These are phyloP conservation scores for Alternaria sp. DNA, from an alignment of 2,329 filamentous ascomycete genomes.

Conservation along the genomic window DNA sequence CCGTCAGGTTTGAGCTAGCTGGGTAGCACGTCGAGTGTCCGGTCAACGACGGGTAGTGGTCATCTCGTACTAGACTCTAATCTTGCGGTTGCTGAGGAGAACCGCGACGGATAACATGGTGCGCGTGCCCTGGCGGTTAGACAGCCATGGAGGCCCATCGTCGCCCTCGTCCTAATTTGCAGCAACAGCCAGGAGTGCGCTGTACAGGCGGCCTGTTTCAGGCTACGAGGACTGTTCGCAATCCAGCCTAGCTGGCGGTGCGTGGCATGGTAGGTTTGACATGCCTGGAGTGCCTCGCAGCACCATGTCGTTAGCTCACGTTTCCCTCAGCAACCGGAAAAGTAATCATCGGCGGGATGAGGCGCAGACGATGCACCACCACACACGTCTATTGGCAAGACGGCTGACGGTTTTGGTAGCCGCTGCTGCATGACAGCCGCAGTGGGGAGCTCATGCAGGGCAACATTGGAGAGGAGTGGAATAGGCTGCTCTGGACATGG, in stretches of 20 bases:
- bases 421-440: conserved; percentile 9
- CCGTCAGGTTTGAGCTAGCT: background rate
- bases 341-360: conserved; percentile 3
- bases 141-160: background rate
- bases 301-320: conserved; percentile 1
- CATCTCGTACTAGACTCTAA: background rate
- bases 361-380: conserved; percentile 2
- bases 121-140: background rate
- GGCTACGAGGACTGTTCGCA: background rate
- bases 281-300: background rate
- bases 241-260: background rate
- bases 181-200: background rate
- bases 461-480: background rate
- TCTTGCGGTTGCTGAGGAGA: background rate
- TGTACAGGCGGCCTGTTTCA: conserved; percentile 1
- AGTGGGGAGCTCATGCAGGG: conserved; percentile 20
- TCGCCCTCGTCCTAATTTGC: background rate
- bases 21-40: background rate
- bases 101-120: background rate
- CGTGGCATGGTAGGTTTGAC: background rate
- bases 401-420: background rate
- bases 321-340: conserved; percentile 11
- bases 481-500: conserved; percentile 14
- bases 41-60: background rate
- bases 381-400: conserved; percentile 8